phyloP scores from a whole-genome alignment of 805 yeast genomes.

The Monosporozyma siamensis region DNA sequence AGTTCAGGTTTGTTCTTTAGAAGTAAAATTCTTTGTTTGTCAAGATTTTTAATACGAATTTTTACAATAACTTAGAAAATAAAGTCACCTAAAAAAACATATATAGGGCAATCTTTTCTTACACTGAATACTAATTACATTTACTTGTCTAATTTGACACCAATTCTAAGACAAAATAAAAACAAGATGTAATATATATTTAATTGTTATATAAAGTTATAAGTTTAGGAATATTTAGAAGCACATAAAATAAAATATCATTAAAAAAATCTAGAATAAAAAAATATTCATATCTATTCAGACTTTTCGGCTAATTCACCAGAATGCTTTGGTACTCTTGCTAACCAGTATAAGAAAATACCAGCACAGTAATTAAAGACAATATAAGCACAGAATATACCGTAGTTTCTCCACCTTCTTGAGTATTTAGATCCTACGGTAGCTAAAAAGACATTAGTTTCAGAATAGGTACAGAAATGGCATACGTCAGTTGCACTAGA shows the following conservation, averaged over 20 bases:
- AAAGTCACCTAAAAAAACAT: too few relatives aligned
- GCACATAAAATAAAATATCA: neutral
- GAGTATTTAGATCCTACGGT: constrained; percentile 33
- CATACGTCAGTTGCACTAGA: constrained; percentile 43
- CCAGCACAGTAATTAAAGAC: constrained; percentile 37
- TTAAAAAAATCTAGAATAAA: neutral
- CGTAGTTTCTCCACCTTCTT: constrained; percentile 51
- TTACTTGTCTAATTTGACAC: too few relatives aligned
- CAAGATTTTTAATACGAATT: too few relatives aligned
- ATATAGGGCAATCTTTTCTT: too few relatives aligned
- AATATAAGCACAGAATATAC: constrained; percentile 46
- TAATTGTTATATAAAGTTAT: neutral
- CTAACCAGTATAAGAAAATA: constrained; percentile 46
- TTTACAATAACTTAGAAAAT: too few relatives aligned
- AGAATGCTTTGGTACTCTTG: constrained; percentile 75
- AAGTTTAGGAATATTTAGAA: neutral
- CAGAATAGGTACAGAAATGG: constrained; percentile 43
- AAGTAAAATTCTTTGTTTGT: too few relatives aligned
- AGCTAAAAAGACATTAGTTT: constrained; percentile 50
- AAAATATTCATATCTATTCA: neutral
- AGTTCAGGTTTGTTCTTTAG: too few relatives aligned
- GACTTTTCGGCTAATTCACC: constrained; percentile 37
- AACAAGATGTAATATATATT: neutral
- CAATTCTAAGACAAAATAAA: too few relatives aligned
- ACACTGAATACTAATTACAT: too few relatives aligned